These are phyloP conservation scores for Fusarium tjaetaba DNA, from an alignment of 2,329 filamentous ascomycete species.

Conservation along the genomic window DNA sequence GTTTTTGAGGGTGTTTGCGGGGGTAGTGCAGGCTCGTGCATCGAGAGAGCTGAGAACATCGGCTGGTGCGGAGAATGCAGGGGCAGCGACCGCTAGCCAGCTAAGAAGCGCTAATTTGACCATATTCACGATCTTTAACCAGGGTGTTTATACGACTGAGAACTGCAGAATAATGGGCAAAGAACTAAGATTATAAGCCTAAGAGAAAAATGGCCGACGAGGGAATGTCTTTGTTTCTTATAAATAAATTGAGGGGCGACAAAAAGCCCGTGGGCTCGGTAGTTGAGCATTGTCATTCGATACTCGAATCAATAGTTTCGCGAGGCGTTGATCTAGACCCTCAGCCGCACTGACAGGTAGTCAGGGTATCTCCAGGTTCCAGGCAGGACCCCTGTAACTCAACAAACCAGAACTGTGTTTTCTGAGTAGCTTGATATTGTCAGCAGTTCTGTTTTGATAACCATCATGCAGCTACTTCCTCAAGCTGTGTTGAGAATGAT, in stretches of 20 bases:
- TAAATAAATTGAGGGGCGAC: not conserved
- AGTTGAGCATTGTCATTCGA: not conserved
- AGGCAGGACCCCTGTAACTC: not conserved
- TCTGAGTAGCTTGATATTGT: not conserved
- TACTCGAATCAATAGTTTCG: not conserved
- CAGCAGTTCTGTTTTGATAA: no score
- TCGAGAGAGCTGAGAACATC: not conserved
- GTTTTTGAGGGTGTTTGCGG: not conserved
- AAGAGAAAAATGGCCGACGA: rapidly evolving
- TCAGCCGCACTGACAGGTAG: not conserved
- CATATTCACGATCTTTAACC: rapidly evolving
- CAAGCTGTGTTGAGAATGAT: no score
- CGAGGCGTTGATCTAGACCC: conserved; percentile 4
- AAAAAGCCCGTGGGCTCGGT: not conserved
- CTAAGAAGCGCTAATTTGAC: not conserved
- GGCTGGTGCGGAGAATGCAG: not conserved
- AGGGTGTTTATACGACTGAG: rapidly evolving
- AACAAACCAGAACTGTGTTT: not conserved
- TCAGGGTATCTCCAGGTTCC: not conserved
- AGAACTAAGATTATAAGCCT: no score
- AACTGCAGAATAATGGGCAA: rapidly evolving
- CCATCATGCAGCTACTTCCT: no score
- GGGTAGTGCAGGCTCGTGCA: not conserved
- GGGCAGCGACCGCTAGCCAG: not conserved
- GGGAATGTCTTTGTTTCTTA: not conserved